Percentiles rank a stretch among this genome's conserved stretches.
phyloP scores from a whole-genome alignment of 345 rosid species.

The Aethionema arabicum region DNA sequence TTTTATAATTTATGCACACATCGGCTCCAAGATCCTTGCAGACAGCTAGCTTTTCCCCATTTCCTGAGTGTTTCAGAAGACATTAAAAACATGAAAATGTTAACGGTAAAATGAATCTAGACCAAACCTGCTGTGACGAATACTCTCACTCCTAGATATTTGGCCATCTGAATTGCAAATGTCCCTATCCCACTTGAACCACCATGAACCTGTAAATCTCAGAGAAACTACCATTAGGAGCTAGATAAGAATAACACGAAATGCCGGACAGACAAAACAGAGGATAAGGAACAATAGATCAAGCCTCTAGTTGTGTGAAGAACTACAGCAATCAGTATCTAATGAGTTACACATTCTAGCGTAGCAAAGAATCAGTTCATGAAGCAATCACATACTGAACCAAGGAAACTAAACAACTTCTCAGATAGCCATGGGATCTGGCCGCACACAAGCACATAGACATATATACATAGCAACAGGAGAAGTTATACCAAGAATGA shows the following conservation, averaged over 20 bases:
- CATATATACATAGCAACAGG: background rate
- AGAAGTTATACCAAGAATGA: conserved; percentile 55
- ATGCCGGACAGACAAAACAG: background rate
- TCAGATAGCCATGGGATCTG: too few relatives aligned
- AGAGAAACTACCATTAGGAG: conserved; percentile 18
- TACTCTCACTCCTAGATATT: conserved; percentile 59
- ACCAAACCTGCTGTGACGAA: conserved; percentile 83
- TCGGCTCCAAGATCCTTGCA: conserved; percentile 94
- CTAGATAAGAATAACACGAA: background rate
- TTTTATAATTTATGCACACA: conserved; percentile 85
- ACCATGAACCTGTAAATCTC: conserved; percentile 68
- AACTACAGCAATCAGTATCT: too few relatives aligned
- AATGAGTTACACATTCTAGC: too few relatives aligned
- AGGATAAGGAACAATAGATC: background rate
- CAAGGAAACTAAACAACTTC: too few relatives aligned
- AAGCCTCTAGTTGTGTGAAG: too few relatives aligned
- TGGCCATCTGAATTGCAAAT: conserved; percentile 85
- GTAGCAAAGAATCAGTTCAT: too few relatives aligned
- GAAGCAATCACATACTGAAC: too few relatives aligned
- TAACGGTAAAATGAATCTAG: conserved; percentile 2
- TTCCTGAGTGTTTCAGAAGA: conserved; percentile 44
- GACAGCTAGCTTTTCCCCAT: conserved; percentile 68
- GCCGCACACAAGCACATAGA: too few relatives aligned
- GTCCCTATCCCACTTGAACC: conserved; percentile 97
- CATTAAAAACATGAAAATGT: background rate